Percentiles rank a stretch among this genome's conserved stretches.
Evolutionary conservation across 2,329 filamentous ascomycete species (phyloP).

Genomic region (Alternaria gansuensis): DNA sequence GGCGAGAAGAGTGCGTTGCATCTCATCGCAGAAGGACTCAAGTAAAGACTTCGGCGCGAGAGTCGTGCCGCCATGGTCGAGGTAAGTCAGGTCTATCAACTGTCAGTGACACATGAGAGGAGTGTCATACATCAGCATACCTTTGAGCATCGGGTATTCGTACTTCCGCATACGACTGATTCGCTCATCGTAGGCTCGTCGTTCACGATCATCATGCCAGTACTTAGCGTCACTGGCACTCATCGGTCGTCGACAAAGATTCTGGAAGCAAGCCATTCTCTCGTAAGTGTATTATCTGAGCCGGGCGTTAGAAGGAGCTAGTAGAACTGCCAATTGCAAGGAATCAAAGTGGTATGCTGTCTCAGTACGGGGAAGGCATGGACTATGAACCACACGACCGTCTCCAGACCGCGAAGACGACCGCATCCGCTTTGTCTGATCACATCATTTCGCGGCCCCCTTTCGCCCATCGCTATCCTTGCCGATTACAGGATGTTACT

Average conservation of each 20-base stretch:
- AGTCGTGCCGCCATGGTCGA: conserved; percentile 65
- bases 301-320: background rate
- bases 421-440: background rate
- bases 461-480: background rate
- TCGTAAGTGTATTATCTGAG: too few species aligned
- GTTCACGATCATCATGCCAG: conserved; percentile 2
- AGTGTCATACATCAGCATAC: conserved; percentile 10
- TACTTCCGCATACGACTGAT: conserved; percentile 26
- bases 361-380: background rate
- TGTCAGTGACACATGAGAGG: conserved; percentile 4
- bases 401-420: background rate
- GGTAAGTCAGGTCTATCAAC: conserved; percentile 22
- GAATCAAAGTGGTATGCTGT: background rate
- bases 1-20: conserved; percentile 68
- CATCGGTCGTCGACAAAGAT: background rate
- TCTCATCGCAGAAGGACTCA: conserved; percentile 63
- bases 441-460: background rate
- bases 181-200: conserved; percentile 24
- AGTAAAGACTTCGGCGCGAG: conserved; percentile 63
- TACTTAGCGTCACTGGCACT: background rate
- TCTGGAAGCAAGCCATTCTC: conserved; percentile 11
- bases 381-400: conserved; percentile 4
- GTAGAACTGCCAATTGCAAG: background rate
- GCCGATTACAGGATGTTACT: background rate
- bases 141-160: conserved; percentile 42